These are phyloP conservation scores for Ogataea minuta DNA, from an alignment of 805 yeast genomes.

Conservation along the genomic window DNA sequence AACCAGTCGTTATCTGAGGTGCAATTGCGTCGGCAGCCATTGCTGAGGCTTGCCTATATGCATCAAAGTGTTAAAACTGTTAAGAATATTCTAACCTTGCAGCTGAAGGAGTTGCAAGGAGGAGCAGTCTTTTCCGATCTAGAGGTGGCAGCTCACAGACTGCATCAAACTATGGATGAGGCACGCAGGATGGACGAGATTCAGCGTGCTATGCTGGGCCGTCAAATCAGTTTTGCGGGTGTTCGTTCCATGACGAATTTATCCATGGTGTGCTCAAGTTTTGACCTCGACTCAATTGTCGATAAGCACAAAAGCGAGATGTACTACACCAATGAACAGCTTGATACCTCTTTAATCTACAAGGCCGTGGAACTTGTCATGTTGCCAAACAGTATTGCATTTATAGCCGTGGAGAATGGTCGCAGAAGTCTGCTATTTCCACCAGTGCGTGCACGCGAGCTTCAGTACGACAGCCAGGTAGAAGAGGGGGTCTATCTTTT, in stretches of 20 bases:
- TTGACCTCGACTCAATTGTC: constrained; percentile 12
- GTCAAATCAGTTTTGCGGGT: constrained; percentile 17
- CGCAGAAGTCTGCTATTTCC: constrained; percentile 36
- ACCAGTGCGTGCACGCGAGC: constrained; percentile 31
- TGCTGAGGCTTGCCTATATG: constrained; percentile 30
- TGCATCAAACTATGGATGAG: constrained; percentile 15
- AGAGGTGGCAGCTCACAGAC: constrained; percentile 23
- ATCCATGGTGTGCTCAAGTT: constrained; percentile 21
- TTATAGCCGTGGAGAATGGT: constrained; percentile 31
- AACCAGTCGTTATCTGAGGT: constrained; percentile 29
- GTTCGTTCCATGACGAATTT: constrained; percentile 27
- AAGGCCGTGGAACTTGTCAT: constrained; percentile 21
- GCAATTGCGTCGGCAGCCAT: constrained; percentile 31
- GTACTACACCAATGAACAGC: constrained; percentile 27
- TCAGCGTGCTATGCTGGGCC: constrained; percentile 21
- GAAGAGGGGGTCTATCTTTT: constrained; percentile 21
- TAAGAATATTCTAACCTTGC: constrained; percentile 20
- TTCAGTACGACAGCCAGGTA: constrained; percentile 21
- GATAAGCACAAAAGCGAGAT: constrained; percentile 20
- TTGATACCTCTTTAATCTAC: constrained; percentile 24
- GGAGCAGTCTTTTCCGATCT: constrained; percentile 25
- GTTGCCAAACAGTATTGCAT: constrained; percentile 23
- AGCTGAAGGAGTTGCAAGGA: constrained; percentile 20
- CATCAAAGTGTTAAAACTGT: constrained; percentile 23
- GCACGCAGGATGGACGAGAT: constrained; percentile 26